Percentiles rank a stretch among this genome's conserved stretches.
These are phyloP conservation scores for Venturia carpophila DNA, from an alignment of 2,329 filamentous ascomycete species.

Conservation along the genomic window DNA sequence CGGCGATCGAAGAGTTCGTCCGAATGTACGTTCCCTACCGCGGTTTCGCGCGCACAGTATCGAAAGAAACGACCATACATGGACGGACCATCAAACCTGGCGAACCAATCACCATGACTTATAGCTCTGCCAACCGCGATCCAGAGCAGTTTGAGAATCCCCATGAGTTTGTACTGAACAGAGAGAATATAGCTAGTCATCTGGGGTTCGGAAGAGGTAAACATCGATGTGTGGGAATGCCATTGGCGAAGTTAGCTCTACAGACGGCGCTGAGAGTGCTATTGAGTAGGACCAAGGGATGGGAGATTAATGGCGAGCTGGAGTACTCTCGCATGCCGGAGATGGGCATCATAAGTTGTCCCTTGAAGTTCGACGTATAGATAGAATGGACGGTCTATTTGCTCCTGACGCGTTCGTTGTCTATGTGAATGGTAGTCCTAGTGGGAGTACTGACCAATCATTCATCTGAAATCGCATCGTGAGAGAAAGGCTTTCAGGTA, in stretches of 20 bases:
- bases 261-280: conserved; percentile 10
- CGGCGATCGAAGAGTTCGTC: conserved; percentile 21
- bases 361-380: conserved; percentile 12
- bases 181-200: conserved; percentile 17
- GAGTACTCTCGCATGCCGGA: conserved; percentile 18
- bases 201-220: conserved; percentile 17
- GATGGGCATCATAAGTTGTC: conserved; percentile 19
- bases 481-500: not conserved
- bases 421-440: not conserved
- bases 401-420: not conserved
- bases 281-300: conserved; percentile 13
- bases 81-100: conserved; percentile 15
- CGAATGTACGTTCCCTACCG: conserved; percentile 21
- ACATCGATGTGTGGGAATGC: conserved; percentile 18
- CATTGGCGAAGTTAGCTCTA: conserved; percentile 15
- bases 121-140: conserved; percentile 18
- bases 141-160: conserved; percentile 13
- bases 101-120: conserved; percentile 16
- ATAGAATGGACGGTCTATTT: not conserved
- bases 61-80: conserved; percentile 12
- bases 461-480: not conserved
- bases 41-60: conserved; percentile 20
- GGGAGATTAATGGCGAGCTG: conserved; percentile 17
- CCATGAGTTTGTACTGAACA: conserved; percentile 12
- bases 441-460: not conserved